Evolutionary conservation across 2,329 filamentous ascomycete genomes (phyloP), one percentile per base, ranked within the genome.

Genomic region (Fusarium marasasianum): DNA sequence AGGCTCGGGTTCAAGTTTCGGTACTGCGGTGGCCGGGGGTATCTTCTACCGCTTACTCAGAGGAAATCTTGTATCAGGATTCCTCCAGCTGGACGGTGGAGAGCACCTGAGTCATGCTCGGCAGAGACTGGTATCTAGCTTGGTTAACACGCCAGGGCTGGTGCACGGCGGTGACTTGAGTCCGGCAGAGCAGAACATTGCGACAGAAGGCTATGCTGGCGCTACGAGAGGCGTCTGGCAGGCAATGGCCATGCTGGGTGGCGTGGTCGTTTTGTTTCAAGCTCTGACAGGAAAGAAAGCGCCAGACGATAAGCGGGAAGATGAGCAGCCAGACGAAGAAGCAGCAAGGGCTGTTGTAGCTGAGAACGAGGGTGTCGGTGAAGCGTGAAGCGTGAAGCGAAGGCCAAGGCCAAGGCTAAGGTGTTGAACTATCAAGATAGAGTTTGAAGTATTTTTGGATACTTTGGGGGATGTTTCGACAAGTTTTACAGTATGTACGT

Each of bases 1-100:
- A 8, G 93, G 93, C 10, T 95, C 96, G 72, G 93, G 93, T 0
- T 93, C 93, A 20, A 93, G 91, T 58, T 96, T 97, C 76, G 94
- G 94, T 6, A 92, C 92, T 3, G 90, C 94, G 0, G 92, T 96
- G 54, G 93, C 93, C 6, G 94, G 94, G 6, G 94, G 94, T 0
- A 85, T 93, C 60, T 96, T 95, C 79, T 86, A 88, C 45, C 88
- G 93, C 10, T 85, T 90, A 4, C 82, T 96, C 38, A 84, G 87
- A 51, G 81, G 76, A 5, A 84, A 85, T 1, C 84, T 96, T 4
- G 84, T 86, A n/a, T 76, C 82, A 0, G 89, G 90, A 0, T 94
- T 94, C 73, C 79, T 81, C 9, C 67, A 63, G 20, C 81, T 89
- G 5, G 87, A 89, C 40, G 83, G 81, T 37, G 78, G 78, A 9